Evolutionary conservation across 768 basidiomycete genomes (phyloP), one percentile per base, ranked within the genome.

Genomic region (Pulveroboletus sp.): DNA sequence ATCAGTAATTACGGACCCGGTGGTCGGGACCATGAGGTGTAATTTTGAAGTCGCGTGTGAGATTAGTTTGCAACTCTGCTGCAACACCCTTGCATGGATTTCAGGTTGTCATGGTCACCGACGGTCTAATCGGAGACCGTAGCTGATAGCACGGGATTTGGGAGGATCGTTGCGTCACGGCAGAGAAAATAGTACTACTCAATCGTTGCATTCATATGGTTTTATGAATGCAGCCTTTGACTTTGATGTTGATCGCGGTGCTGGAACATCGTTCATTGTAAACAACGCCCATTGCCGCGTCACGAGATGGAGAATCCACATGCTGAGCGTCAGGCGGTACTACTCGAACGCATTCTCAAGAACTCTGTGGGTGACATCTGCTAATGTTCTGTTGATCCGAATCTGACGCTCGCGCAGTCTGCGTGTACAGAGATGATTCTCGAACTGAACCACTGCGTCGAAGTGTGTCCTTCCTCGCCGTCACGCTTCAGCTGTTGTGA

Each of bases 351-450:
- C 23, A 93, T 97, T 59, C 73, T 92, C 22, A 94, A 93, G 71
- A 95, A 91, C 57, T 81, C 88, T 6, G 93, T 93, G 54, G 55
- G 85, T 74, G 6, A n/a, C 12, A 9, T 34, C 35, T 34, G 23
- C 13, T 11, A 2, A 11, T 27, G 2, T 19, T 31, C 13, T 17
- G 39, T 8, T 40, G 8, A 40, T 16, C 27, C 20, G 5, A 23
- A 32, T 11, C 50, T 52, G 39, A 41, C 13, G 17, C 19, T 20
- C 30, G 41, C 24, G 20, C 57, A 93, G 93, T 89, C 89, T 45
- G 93, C 93, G 70, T 94, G 91, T 69, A 92, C 92, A 27, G 93
- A 97, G 68, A 85, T 85, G 69, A 81, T 96, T 48, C 66, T 85
- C 22, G 93, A 95, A 64, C 76, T 96, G 51, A 95, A 95, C 62